phyloP scores from a whole-genome alignment of 163 green algal genomes.

The Volvox carteri region DNA sequence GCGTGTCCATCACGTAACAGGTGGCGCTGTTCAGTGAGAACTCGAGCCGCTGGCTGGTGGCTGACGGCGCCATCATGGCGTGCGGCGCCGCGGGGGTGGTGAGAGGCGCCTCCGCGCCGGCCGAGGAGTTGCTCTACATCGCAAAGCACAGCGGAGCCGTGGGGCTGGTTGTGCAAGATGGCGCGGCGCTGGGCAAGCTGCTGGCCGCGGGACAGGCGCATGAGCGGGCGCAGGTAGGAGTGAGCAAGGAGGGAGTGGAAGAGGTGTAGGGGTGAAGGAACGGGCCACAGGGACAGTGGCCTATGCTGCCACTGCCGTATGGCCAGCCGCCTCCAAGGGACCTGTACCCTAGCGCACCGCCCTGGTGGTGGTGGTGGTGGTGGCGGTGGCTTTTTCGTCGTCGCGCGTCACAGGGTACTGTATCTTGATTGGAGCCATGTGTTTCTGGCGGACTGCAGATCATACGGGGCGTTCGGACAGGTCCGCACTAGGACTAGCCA shows the following conservation, averaged over 20 bases:
- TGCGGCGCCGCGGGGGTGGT: slow-evolving; percentile 79
- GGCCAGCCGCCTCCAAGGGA: too few relatives aligned
- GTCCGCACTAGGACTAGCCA: too few relatives aligned
- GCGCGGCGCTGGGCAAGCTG: slow-evolving; percentile 77
- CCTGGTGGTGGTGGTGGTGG: too few relatives aligned
- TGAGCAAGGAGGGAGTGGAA: background rate
- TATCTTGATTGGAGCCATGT: too few relatives aligned
- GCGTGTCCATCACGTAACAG: slow-evolving; percentile 47
- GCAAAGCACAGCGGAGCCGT: slow-evolving; percentile 75
- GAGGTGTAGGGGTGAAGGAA: too few relatives aligned
- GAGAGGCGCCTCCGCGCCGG: slow-evolving; percentile 77
- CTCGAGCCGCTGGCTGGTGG: slow-evolving; percentile 88
- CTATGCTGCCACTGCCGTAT: too few relatives aligned
- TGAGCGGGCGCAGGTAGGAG: background rate
- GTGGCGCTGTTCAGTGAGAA: slow-evolving; percentile 92
- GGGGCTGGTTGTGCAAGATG: slow-evolving; percentile 84
- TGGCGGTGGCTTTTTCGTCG: too few relatives aligned
- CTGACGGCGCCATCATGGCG: slow-evolving; percentile 88
- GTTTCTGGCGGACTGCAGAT: too few relatives aligned
- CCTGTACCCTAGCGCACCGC: too few relatives aligned
- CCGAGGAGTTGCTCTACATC: slow-evolving; percentile 91
- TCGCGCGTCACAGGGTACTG: too few relatives aligned
- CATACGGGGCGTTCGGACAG: too few relatives aligned
- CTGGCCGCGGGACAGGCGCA: slow-evolving; percentile 67
- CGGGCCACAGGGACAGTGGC: too few relatives aligned